A percentile compares a stretch with the other conserved stretches of the same genome.
phyloP scores from a whole-genome alignment of 129 eudicot genomes.

The Glebionis coronaria region DNA sequence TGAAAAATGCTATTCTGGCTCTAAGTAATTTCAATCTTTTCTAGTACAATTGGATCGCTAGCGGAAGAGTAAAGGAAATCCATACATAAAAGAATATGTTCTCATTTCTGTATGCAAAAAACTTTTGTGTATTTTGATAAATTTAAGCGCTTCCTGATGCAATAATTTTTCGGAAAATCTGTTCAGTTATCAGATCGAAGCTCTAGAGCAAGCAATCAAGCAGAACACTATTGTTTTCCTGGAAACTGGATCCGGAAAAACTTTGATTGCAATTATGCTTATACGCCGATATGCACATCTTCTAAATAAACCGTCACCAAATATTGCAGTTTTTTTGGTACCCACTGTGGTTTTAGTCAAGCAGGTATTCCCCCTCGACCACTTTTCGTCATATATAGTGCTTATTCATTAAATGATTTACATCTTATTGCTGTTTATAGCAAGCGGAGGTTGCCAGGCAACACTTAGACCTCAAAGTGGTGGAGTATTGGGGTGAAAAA shows the following conservation, averaged over 20 bases:
- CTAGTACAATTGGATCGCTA: too few species aligned
- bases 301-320: conserved; percentile 57
- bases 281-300: conserved; percentile 61
- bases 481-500: conserved; percentile 81
- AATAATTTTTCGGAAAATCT: conserved; percentile 3
- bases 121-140: background rate
- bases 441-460: conserved; percentile 63
- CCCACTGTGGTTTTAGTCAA: conserved; percentile 86
- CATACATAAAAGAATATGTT: too few species aligned
- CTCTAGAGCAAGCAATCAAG: conserved; percentile 64
- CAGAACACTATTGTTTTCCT: conserved; percentile 88
- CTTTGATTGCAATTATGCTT: conserved; percentile 87
- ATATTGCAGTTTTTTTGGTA: conserved; percentile 76
- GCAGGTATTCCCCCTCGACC: conserved; percentile 48
- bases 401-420: background rate
- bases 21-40: too few species aligned
- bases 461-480: conserved; percentile 79
- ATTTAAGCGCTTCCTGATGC: conserved; percentile 12
- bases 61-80: too few species aligned
- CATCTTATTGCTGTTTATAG: conserved; percentile 29
- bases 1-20: too few species aligned
- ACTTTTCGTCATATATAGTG: background rate
- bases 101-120: too few species aligned
- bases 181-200: conserved; percentile 83
- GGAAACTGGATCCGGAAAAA: conserved; percentile 96